Conservation (phyloP, 2,329 filamentous ascomycete genomes). For the Pestalotiopsis sp. region DNA sequence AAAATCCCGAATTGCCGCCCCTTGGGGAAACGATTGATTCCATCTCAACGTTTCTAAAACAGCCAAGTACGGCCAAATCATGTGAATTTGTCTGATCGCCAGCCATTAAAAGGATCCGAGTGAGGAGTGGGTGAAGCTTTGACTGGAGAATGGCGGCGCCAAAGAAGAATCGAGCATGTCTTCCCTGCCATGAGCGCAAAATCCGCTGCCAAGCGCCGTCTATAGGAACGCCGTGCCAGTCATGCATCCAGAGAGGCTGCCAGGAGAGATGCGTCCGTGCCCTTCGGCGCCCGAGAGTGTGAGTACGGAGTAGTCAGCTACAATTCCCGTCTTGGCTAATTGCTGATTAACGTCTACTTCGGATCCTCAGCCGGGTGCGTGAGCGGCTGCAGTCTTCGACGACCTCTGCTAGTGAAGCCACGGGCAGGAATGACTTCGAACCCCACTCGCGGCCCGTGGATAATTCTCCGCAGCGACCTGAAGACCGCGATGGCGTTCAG, state of each 20-base stretch:
- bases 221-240: neutral
- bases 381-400: neutral
- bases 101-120: too few species aligned
- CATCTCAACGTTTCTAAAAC: too few species aligned
- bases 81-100: too few species aligned
- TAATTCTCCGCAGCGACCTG: too few species aligned
- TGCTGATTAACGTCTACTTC: neutral
- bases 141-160: neutral
- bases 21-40: too few species aligned
- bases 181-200: neutral
- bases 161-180: neutral
- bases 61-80: too few species aligned
- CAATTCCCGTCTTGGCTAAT: neutral
- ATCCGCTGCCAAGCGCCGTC: neutral
- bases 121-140: too few species aligned
- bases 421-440: neutral
- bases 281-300: neutral
- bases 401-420: neutral
- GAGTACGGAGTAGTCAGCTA: too few species aligned
- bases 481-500: too few species aligned
- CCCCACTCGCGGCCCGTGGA: too few species aligned
- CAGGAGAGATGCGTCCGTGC: neutral
- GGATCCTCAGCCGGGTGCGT: neutral
- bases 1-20: too few species aligned
- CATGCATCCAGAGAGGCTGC: neutral